A percentile compares a stretch with the other conserved stretches of the same genome.
These are phyloP conservation scores for Pleurotus tuoliensis DNA, from an alignment of 768 basidiomycete species.

Conservation along the genomic window DNA sequence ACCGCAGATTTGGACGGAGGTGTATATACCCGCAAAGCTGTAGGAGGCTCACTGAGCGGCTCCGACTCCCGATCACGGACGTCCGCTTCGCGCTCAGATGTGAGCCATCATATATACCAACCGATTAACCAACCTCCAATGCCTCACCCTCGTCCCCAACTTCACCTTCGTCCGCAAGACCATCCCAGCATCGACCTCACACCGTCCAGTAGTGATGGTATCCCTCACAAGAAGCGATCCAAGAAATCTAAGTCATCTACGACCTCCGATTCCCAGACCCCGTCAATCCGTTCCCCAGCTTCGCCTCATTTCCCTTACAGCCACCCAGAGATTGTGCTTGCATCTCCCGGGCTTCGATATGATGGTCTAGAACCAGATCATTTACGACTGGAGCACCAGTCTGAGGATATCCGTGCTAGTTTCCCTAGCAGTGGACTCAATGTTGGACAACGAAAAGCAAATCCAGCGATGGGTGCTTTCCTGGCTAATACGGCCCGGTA, in stretches of 20 bases:
- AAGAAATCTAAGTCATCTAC: conserved; percentile 24
- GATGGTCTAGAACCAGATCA: background rate
- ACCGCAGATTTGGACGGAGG: conserved; percentile 59
- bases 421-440: background rate
- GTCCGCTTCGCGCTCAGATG: conserved; percentile 37
- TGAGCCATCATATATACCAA: background rate
- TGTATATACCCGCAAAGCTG: conserved; percentile 41
- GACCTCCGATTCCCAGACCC: conserved; percentile 41
- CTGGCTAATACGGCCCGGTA: conserved; percentile 26
- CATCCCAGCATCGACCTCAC: conserved; percentile 14
- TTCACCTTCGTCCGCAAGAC: conserved; percentile 8
- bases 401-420: conserved; percentile 27
- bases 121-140: background rate
- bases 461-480: conserved; percentile 28
- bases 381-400: conserved; percentile 12
- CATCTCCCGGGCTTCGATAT: background rate
- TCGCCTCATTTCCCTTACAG: conserved; percentile 27
- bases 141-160: background rate
- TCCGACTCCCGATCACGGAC: conserved; percentile 65
- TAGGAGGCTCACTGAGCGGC: conserved; percentile 30
- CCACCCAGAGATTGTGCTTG: conserved; percentile 12
- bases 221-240: conserved; percentile 8
- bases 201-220: conserved; percentile 7
- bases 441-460: background rate
- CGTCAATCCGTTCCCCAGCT: conserved; percentile 38